Percentiles rank a stretch among this genome's conserved stretches.
These are phyloP conservation scores for Nyctanthes arbortristis DNA, from an alignment of 257 asterid species.

Conservation along the genomic window DNA sequence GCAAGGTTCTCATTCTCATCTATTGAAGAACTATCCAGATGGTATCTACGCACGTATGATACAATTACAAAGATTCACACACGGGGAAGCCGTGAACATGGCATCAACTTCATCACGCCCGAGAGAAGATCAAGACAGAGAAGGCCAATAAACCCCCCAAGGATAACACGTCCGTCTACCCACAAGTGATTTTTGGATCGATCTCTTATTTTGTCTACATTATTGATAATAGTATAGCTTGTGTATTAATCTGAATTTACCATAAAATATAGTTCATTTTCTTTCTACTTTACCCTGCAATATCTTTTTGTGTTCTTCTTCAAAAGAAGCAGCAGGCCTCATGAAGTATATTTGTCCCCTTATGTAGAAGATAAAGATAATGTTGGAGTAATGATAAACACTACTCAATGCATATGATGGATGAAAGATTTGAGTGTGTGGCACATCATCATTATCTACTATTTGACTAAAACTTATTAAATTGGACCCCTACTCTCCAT, in stretches of 20 bases:
- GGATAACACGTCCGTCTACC: background rate
- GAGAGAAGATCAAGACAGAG: conserved; percentile 40
- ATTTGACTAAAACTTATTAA: background rate
- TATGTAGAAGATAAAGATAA: background rate
- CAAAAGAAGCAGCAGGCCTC: background rate
- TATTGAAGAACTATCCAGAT: conserved; percentile 61
- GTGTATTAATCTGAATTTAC: conserved; percentile 28
- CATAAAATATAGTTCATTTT: background rate
- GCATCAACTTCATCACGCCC: conserved; percentile 45
- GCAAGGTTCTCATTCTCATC: conserved; percentile 83
- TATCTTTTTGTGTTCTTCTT: background rate
- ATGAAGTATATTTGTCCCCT: background rate
- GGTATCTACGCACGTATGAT: conserved; percentile 83
- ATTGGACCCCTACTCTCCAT: conserved; percentile 6
- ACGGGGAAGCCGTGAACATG: conserved; percentile 59
- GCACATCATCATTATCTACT: background rate
- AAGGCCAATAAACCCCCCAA: conserved; percentile 21
- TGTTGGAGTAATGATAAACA: background rate
- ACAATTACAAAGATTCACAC: conserved; percentile 69
- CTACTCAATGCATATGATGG: background rate
- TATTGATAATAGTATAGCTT: conserved; percentile 52
- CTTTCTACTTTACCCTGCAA: background rate
- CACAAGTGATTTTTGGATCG: conserved; percentile 27
- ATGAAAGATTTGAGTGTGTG: background rate
- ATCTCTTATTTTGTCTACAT: conserved; percentile 39